A percentile compares a stretch with the other conserved stretches of the same genome.
These are phyloP conservation scores for Fusarium sp. DNA, from an alignment of 2,329 filamentous ascomycete species.

Conservation along the genomic window DNA sequence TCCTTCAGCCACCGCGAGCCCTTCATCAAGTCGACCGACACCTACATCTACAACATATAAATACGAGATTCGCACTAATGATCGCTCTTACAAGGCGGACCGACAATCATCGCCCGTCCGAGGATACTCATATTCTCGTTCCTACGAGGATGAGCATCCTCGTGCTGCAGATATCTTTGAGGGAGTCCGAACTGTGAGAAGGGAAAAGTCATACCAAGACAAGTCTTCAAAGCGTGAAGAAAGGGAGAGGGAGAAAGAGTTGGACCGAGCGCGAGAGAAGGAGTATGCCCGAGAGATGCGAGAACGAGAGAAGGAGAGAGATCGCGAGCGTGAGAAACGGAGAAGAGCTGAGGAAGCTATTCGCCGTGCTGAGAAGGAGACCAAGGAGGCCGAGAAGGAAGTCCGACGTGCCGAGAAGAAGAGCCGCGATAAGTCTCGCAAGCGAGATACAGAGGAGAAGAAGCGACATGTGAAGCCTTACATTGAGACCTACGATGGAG, in stretches of 20 bases:
- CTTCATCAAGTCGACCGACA: constrained; percentile 47
- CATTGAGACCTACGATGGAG: constrained; percentile 52
- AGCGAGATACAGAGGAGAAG: constrained; percentile 55
- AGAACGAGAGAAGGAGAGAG: constrained; percentile 47
- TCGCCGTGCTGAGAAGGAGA: constrained; percentile 46
- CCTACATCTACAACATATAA: constrained; percentile 54
- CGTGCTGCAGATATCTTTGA: constrained; percentile 58
- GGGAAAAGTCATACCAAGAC: constrained; percentile 62
- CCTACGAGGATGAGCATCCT: constrained; percentile 61
- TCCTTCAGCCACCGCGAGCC: constrained; percentile 17
- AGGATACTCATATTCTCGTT: constrained; percentile 54
- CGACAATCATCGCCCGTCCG: constrained; percentile 47
- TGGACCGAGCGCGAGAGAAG: constrained; percentile 50
- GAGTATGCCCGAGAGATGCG: constrained; percentile 42
- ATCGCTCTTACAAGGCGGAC: constrained; percentile 58
- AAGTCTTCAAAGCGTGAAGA: constrained; percentile 59
- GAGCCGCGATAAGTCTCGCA: constrained; percentile 55
- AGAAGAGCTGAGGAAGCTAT: constrained; percentile 23
- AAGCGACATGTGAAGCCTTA: constrained; percentile 52
- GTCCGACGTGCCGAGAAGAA: constrained; percentile 54
- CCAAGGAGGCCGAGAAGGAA: constrained; percentile 52
- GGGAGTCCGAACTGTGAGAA: constrained; percentile 57
- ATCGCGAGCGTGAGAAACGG: constrained; percentile 27
- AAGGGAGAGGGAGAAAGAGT: constrained; percentile 52
- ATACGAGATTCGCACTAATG: constrained; percentile 64